Evolutionary conservation across 2,329 filamentous ascomycete genomes (phyloP).

Genomic region (Neoarthrinium moseri): DNA sequence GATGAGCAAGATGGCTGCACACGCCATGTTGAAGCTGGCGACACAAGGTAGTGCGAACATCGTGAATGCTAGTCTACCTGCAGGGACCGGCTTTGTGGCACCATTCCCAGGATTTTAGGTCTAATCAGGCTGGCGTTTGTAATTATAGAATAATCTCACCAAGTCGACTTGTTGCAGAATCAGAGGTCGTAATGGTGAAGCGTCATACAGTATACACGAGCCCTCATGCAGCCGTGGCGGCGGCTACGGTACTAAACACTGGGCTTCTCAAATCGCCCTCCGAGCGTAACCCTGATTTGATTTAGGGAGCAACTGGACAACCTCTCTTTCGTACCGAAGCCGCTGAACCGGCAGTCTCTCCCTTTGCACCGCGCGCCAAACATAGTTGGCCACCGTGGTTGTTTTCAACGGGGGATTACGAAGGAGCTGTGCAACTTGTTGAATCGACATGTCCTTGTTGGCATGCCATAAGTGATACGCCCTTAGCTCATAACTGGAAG

Average conservation of each 20-base stretch:
- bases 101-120: background rate
- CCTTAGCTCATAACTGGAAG: conserved; percentile 38
- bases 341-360: conserved; percentile 52
- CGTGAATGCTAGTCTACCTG: background rate
- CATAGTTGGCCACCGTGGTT: conserved; percentile 56
- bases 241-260: too few relatives aligned
- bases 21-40: background rate
- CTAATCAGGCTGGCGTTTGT: background rate
- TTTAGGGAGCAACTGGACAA: conserved; percentile 35
- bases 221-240: too few relatives aligned
- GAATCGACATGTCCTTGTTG: conserved; percentile 46
- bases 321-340: conserved; percentile 41
- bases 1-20: background rate
- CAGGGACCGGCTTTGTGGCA: background rate
- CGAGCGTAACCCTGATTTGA: background rate
- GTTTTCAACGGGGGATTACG: conserved; percentile 58
- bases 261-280: background rate
- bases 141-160: too few relatives aligned
- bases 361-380: conserved; percentile 52
- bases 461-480: conserved; percentile 65
- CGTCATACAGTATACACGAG: too few relatives aligned
- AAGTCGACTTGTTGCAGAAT: too few relatives aligned
- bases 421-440: conserved; percentile 52
- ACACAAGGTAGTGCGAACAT: background rate
- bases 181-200: too few relatives aligned